A percentile compares a stretch with the other conserved stretches of the same genome.
Conservation (phyloP, 2,329 filamentous ascomycete genomes). For the Aspergillus aculeatinus region DNA sequence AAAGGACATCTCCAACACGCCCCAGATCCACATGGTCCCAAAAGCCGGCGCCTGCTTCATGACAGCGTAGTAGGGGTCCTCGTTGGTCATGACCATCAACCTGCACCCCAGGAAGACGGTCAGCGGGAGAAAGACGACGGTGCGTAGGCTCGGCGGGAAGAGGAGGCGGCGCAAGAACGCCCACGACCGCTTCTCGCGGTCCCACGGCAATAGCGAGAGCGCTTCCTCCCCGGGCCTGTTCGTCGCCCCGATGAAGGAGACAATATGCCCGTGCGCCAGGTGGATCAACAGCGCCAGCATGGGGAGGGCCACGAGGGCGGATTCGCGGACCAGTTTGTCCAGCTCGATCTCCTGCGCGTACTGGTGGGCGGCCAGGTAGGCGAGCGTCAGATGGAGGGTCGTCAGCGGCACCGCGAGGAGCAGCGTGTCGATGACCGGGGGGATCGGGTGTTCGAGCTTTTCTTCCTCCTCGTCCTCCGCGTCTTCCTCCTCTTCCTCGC, state of each 20-base stretch:
- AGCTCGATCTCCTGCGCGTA: constrained; percentile 42
- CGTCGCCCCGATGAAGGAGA: constrained; percentile 29
- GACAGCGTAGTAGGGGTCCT: constrained; percentile 75
- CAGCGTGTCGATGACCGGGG: constrained; percentile 45
- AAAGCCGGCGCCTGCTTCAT: constrained; percentile 91
- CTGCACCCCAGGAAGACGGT: constrained; percentile 62
- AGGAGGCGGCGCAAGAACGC: constrained; percentile 30
- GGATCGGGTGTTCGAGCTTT: constrained; percentile 24
- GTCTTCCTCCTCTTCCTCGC: neutral
- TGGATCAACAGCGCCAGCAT: constrained; percentile 46
- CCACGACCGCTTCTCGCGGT: constrained; percentile 25
- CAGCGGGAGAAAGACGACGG: constrained; percentile 26
- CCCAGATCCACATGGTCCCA: constrained; percentile 90
- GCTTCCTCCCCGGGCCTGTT: constrained; percentile 5
- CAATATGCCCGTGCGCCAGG: constrained; percentile 46
- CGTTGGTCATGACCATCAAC: constrained; percentile 78
- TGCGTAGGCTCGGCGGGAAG: constrained; percentile 35
- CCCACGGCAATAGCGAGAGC: constrained; percentile 28
- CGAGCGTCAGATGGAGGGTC: constrained; percentile 46
- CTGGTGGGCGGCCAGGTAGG: constrained; percentile 48
- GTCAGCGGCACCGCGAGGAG: constrained; percentile 45
- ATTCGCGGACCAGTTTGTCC: constrained; percentile 35
- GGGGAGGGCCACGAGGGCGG: constrained; percentile 42
- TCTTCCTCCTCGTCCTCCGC: neutral
- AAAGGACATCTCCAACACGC: constrained; percentile 80